A percentile compares a stretch with the other conserved stretches of the same genome.
Evolutionary conservation across 768 basidiomycete species (phyloP).

Genomic region (Coprinellus aureogranulatus): DNA sequence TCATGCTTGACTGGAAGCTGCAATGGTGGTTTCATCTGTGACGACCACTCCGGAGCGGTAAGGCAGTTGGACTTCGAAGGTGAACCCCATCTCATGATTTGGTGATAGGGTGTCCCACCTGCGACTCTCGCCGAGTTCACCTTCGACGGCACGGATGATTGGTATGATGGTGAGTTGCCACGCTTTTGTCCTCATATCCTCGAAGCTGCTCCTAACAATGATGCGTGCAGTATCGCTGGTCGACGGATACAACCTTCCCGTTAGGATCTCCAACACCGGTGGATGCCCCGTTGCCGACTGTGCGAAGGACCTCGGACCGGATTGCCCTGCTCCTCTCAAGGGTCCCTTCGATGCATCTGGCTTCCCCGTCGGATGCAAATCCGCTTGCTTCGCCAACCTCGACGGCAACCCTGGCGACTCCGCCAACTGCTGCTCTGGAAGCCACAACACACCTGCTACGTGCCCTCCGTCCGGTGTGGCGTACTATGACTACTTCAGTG

Average conservation of each 20-base stretch:
- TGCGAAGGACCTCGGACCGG: slow-evolving; percentile 57
- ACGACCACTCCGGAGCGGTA: slow-evolving; percentile 43
- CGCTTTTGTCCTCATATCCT: not conserved
- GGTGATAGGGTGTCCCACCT: slow-evolving; percentile 55
- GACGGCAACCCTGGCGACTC: slow-evolving; percentile 52
- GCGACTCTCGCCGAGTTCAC: slow-evolving; percentile 69
- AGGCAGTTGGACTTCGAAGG: slow-evolving; percentile 3
- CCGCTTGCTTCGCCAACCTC: slow-evolving; percentile 48
- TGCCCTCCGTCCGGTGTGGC: slow-evolving; percentile 51
- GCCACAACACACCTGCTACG: slow-evolving; percentile 46
- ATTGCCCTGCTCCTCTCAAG: slow-evolving; percentile 51
- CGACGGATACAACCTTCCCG: slow-evolving; percentile 63
- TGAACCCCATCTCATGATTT: not conserved
- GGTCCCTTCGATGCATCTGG: slow-evolving; percentile 54
- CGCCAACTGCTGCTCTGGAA: slow-evolving; percentile 64
- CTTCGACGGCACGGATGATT: slow-evolving; percentile 44
- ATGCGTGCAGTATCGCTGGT: slow-evolving; percentile 56
- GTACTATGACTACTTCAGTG: slow-evolving; percentile 38
- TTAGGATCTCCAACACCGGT: slow-evolving; percentile 53
- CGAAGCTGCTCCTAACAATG: not conserved
- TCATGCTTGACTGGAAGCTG: slow-evolving; percentile 61
- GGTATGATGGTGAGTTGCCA: slow-evolving; percentile 50
- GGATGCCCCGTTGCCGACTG: slow-evolving; percentile 57
- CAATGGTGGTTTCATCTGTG: slow-evolving; percentile 60
- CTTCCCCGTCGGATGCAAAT: slow-evolving; percentile 58